phyloP scores from a whole-genome alignment of 225 moss, liverwort and hornwort genomes.

The Asterella californica region DNA sequence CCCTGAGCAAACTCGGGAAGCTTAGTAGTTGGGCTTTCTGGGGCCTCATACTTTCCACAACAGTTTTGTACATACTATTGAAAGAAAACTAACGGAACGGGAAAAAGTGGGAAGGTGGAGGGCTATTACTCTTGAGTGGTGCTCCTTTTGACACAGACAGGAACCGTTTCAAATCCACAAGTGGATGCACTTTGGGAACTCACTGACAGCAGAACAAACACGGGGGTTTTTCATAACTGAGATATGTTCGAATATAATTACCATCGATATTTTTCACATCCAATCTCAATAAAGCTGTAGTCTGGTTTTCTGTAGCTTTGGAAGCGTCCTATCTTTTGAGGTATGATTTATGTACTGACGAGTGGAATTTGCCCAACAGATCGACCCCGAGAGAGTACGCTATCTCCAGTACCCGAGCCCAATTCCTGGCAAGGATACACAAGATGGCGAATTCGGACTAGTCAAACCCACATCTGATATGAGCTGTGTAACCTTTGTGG shows the following conservation, averaged over 20 bases:
- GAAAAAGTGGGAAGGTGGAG: conserved; percentile 13
- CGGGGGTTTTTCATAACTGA: conserved; percentile 20
- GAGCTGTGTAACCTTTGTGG: conserved; percentile 9
- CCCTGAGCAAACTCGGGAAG: neutral
- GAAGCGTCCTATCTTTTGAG: neutral
- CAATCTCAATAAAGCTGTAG: conserved; percentile 23
- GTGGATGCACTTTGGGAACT: conserved; percentile 24
- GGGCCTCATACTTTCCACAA: conserved; percentile 10
- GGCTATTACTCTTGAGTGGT: neutral
- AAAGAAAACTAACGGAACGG: conserved; percentile 12
- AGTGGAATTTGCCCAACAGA: conserved; percentile 40
- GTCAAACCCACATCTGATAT: conserved; percentile 37
- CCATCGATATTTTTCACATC: conserved; percentile 9
- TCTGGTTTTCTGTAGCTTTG: conserved; percentile 4
- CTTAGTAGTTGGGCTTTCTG: neutral
- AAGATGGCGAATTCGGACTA: conserved; percentile 49
- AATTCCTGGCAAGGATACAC: conserved; percentile 52
- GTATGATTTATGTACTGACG: conserved; percentile 21
- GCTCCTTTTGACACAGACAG: conserved; percentile 21
- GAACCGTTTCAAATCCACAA: conserved; percentile 16
- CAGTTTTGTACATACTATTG: conserved; percentile 36
- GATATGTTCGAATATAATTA: conserved; percentile 3
- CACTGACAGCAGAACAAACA: conserved; percentile 24
- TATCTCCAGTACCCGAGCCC: conserved; percentile 38
- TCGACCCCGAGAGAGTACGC: conserved; percentile 32